Conservation (phyloP, 1,284 basidiomycete genomes). For the Chalciporus sp. region DNA sequence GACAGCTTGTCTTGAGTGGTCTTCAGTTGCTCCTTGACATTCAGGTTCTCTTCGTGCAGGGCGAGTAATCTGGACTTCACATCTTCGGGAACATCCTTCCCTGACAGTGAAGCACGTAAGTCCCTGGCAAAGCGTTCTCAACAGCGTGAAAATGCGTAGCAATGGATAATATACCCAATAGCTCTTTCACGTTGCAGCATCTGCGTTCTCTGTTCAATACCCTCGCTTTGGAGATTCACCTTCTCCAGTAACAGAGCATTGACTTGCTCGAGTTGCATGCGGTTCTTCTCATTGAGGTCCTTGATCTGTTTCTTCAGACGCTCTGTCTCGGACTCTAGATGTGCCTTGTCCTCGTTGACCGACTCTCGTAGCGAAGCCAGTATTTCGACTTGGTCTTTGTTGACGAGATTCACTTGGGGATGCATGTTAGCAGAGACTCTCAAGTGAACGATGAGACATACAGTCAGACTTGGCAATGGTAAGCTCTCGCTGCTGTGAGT, state of each 20-base stretch:
- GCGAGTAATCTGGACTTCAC: slow-evolving; percentile 75
- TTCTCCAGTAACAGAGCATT: slow-evolving; percentile 88
- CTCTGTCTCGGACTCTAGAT: slow-evolving; percentile 69
- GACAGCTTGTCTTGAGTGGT: slow-evolving; percentile 75
- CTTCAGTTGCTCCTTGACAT: slow-evolving; percentile 72
- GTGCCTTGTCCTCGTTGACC: slow-evolving; percentile 84
- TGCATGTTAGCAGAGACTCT: slow-evolving; percentile 1
- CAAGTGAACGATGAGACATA: slow-evolving; percentile 41
- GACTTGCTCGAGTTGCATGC: slow-evolving; percentile 91
- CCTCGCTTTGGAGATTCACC: slow-evolving; percentile 85
- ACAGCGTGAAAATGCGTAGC: not conserved
- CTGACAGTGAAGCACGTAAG: slow-evolving; percentile 70
- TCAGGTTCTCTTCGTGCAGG: slow-evolving; percentile 77
- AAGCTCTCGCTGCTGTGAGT: slow-evolving; percentile 69
- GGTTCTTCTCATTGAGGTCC: slow-evolving; percentile 80
- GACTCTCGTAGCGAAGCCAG: slow-evolving; percentile 82
- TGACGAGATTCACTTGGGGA: slow-evolving; percentile 73
- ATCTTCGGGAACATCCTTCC: slow-evolving; percentile 79
- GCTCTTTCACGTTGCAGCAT: slow-evolving; percentile 82
- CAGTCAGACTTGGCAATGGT: slow-evolving; percentile 86
- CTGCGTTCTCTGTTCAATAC: slow-evolving; percentile 82
- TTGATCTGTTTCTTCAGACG: slow-evolving; percentile 70
- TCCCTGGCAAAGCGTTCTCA: slow-evolving; percentile 48
- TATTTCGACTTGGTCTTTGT: slow-evolving; percentile 85
- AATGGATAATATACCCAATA: slow-evolving; percentile 59